Base-by-base conservation (phyloP, 352 stramenopile genomes). In the Pythium biforme region DNA sequence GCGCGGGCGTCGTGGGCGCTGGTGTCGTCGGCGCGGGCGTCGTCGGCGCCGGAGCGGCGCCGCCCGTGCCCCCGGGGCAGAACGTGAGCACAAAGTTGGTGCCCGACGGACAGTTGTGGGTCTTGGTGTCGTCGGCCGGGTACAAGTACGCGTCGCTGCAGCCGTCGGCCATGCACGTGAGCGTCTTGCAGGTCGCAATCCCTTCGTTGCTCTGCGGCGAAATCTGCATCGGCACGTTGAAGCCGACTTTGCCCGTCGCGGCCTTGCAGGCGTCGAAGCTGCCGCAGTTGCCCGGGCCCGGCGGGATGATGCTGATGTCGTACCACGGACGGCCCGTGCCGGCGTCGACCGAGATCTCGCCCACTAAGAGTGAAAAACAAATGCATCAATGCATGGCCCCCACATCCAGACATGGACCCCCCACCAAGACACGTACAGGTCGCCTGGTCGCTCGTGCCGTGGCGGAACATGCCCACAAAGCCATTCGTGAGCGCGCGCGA, bases 21-120 rank as follows among this genome's bases (percentile, higher is more conserved):
- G 58, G 15, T 2, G 55, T 22, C 8, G 60, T 61, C 22, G 60
- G 61, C 48, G 68, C 69, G 67, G 69, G 48, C 56, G 64, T 61
- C 23, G 45, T 29, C 9, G 49, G 53, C 2, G 66, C 43, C 0
- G 69, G 62, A 1, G 62, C 66, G 3, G 66, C 39, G 17, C 75
- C 68, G 10, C 76, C 74, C 20, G 60, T 71, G 1, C 74, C 77
- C 9, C 70, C 71, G 9, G 80, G 77, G n/a, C 81, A 90, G 59
- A 90, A 90, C n/a, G 71, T 86, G n/a, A 90, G 69, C 25, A 74
- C 52, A 53, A 87, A 90, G 47, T 74, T 70, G 19, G 81, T 86
- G 1, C 72, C 76, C 26, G 67, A 26, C n/a, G 70, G 68, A 33
- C 81, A 90, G 50, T 70, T 79, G 69, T 83, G 76, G 14, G 75